Evolutionary conservation across 108 stramenopile species (phyloP).

Genomic region (Nannochloropsis gaditana): DNA sequence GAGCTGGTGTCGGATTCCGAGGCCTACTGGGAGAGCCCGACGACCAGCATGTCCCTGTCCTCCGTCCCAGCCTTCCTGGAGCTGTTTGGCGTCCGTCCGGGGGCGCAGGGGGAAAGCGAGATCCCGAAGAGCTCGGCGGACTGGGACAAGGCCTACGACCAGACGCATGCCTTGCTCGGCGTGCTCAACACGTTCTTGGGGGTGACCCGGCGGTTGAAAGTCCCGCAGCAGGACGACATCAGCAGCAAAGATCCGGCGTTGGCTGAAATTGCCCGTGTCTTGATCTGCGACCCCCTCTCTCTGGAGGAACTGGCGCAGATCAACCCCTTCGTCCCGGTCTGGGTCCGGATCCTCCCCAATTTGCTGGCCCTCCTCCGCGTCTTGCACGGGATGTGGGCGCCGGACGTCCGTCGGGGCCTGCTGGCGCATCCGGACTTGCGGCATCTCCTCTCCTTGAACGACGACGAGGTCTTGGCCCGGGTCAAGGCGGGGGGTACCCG

Average conservation of each 20-base stretch:
- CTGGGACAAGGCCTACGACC: conserved; percentile 3
- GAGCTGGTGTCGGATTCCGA: not conserved
- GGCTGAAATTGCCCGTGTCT: not conserved
- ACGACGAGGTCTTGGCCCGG: not conserved
- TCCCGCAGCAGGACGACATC: conserved; percentile 1
- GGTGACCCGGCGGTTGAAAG: not conserved
- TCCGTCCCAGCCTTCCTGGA: not conserved
- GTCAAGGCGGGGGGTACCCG: not conserved
- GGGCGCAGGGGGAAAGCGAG: not conserved
- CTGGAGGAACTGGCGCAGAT: not conserved
- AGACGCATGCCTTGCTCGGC: not conserved
- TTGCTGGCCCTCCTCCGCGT: not conserved
- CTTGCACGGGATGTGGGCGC: conserved; percentile 5
- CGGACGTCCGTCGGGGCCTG: not conserved
- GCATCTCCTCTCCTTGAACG: not conserved
- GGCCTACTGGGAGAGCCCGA: not conserved
- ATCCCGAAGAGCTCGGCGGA: not conserved
- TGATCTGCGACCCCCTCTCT: not conserved
- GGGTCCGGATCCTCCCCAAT: not conserved
- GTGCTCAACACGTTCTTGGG: not conserved
- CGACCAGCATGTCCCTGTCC: not conserved
- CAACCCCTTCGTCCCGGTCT: not conserved
- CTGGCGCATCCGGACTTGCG: not conserved
- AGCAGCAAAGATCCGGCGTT: not conserved
- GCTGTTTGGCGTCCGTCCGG: not conserved